These are phyloP conservation scores for Neurospora sublineolata DNA, from an alignment of 495 filamentous ascomycete species.

Conservation along the genomic window DNA sequence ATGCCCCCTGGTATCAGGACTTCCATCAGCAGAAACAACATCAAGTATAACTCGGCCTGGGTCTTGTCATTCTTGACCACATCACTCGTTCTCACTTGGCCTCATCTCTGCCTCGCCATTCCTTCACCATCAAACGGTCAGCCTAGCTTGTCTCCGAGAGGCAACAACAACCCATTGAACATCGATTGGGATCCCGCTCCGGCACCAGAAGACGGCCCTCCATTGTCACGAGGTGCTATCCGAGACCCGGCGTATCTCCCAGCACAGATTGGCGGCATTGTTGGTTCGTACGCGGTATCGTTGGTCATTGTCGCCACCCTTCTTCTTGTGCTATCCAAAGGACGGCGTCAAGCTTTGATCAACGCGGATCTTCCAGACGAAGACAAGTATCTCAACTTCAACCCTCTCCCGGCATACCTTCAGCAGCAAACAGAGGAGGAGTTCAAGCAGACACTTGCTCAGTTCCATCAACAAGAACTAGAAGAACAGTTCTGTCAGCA, in stretches of 20 bases:
- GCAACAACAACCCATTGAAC: conserved; percentile 32
- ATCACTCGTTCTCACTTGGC: conserved; percentile 18
- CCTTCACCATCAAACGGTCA: conserved; percentile 1
- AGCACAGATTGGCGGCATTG: conserved; percentile 65
- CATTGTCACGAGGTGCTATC: conserved; percentile 40
- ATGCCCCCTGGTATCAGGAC: conserved; percentile 17
- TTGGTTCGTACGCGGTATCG: conserved; percentile 65
- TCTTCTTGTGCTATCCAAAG: conserved; percentile 43
- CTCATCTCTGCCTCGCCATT: conserved; percentile 20
- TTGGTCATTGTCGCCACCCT: conserved; percentile 55
- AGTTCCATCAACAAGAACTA: conserved; percentile 2
- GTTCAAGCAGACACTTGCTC: conserved; percentile 12
- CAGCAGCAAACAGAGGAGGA: conserved; percentile 28
- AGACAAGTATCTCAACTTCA: conserved; percentile 10
- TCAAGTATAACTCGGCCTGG: conserved; percentile 17
- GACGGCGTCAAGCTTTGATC: conserved; percentile 27
- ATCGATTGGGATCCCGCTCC: conserved; percentile 48
- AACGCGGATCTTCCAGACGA: conserved; percentile 19
- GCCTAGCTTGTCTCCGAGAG: conserved; percentile 20
- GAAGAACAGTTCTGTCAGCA: conserved; percentile 1
- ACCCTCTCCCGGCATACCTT: conserved; percentile 22
- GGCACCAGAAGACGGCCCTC: conserved; percentile 45
- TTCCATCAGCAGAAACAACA: background rate
- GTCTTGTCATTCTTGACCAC: conserved; percentile 20
- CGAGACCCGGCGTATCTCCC: conserved; percentile 53